Base-by-base conservation (phyloP, 257 asterid species). In the Lantana camara region DNA sequence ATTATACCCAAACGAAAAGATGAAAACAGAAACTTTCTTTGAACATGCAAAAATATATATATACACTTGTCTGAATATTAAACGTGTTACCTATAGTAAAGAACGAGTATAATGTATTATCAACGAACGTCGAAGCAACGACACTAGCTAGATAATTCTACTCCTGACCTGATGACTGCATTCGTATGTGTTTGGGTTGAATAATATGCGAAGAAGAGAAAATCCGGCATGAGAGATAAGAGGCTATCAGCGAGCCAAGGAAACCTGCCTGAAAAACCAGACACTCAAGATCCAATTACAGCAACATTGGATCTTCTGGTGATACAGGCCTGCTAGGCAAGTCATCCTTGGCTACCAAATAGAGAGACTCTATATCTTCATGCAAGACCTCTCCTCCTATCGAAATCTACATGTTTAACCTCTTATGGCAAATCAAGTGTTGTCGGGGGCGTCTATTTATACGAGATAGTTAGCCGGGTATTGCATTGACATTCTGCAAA, bases 331-430 rank as follows among this genome's bases (percentile, higher is more conserved):
- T 12, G 19, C 23, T 46, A 64, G 76, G 76, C 77, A 54, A 57
- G 75, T 60, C 81, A 78, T 78, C 75, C 73, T 56, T 74, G 81
- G 79, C 79, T 75, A 67, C 19, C 74, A 62, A 61, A 75, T 57
- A 15, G 46, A 27, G 44, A 62, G 55, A 70, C 60, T 52, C 70
- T 54, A 16, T 47, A 78, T 66, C 73, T 23, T 53, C 77, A 57
- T 70, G 79, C 64, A 49, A 37, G 71, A 66, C 58, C 76, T 66
- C 69, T 57, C 79, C 37, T 65, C 68, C 49, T 54, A 60, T 21
- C n/a, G 22, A 4, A 16, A 19, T 35, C 11, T 35, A 19, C 67
- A 10, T 16, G 32, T 4, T 7, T 5, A 4, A 12, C 22, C 16
- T 46, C 3, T 13, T 5, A 9, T 35, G 15, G 7, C 10, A 21